Percentiles rank a stretch among this genome's conserved stretches.
phyloP scores from a whole-genome alignment of 202 grass and related monocot species.

The Dendrocalamus latiflorus region DNA sequence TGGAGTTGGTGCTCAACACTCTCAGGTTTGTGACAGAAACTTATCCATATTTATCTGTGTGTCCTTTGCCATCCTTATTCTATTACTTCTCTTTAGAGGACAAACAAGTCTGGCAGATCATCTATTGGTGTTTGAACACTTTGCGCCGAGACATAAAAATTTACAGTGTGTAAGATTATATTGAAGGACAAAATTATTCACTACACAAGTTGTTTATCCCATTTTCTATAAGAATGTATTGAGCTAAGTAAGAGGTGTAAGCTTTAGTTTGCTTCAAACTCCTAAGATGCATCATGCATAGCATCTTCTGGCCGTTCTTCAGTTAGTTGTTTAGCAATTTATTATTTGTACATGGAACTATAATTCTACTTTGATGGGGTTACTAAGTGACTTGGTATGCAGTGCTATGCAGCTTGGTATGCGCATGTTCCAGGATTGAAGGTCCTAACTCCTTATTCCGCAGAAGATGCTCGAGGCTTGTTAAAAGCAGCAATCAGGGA shows the following conservation, averaged over 20 bases:
- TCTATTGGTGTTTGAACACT: background rate
- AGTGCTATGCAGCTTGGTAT: slow-evolving; percentile 99
- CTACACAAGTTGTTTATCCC: slow-evolving; percentile 11
- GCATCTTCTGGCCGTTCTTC: background rate
- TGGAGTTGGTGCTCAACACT: slow-evolving; percentile 97
- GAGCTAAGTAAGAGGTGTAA: background rate
- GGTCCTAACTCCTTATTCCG: slow-evolving; percentile 77
- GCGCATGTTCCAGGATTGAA: slow-evolving; percentile 94
- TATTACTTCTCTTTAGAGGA: slow-evolving; percentile 3
- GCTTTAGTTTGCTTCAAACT: background rate
- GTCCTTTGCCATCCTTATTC: background rate
- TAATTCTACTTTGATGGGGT: background rate
- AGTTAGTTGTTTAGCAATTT: background rate
- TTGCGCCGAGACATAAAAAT: background rate
- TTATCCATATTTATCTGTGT: background rate
- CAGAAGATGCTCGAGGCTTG: slow-evolving; percentile 92
- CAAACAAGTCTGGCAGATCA: background rate
- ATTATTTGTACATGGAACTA: background rate
- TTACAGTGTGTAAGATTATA: background rate
- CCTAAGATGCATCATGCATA: background rate
- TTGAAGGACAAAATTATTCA: background rate
- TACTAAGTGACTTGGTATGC: slow-evolving; percentile 36
- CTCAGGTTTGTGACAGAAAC: slow-evolving; percentile 57
- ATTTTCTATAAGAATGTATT: background rate
- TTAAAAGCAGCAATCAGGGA: slow-evolving; percentile 97